Conservation (phyloP, 176 grass and related monocot species). For the Luzula sylvatica region DNA sequence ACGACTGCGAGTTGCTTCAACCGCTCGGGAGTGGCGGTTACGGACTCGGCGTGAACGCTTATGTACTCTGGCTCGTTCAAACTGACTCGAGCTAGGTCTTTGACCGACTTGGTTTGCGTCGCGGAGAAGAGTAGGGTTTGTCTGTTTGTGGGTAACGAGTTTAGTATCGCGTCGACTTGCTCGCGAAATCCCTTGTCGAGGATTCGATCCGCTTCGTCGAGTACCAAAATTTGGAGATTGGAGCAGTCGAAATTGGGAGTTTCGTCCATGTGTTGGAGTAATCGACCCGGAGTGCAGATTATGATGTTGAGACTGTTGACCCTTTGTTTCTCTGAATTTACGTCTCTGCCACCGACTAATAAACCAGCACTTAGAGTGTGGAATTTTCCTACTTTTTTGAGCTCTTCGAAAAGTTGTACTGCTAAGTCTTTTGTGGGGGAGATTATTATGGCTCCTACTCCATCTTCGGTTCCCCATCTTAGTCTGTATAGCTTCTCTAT, state of each 20-base stretch:
- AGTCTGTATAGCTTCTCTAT: constrained; percentile 79
- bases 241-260: constrained; percentile 80
- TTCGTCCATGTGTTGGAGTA: constrained; percentile 85
- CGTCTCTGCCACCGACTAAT: constrained; percentile 74
- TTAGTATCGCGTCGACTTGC: constrained; percentile 64
- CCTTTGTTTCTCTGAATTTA: constrained; percentile 56
- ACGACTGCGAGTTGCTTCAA: constrained; percentile 75
- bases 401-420: constrained; percentile 63
- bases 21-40: constrained; percentile 60
- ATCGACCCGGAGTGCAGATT: constrained; percentile 77
- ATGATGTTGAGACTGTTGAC: constrained; percentile 74
- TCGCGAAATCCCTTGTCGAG: constrained; percentile 58
- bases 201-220: constrained; percentile 96
- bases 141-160: constrained; percentile 54
- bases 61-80: constrained; percentile 79
- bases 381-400: constrained; percentile 34
- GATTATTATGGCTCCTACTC: constrained; percentile 70
- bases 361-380: constrained; percentile 55
- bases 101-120: constrained; percentile 88
- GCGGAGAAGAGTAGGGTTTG: constrained; percentile 93
- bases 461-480: constrained; percentile 55
- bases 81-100: constrained; percentile 86
- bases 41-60: constrained; percentile 77
- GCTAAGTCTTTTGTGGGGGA: constrained; percentile 84
- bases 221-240: constrained; percentile 86